Evolutionary conservation across 1,284 basidiomycete genomes (phyloP), one percentile per base, ranked within the genome.

Genomic region (Trichosporon faecale): DNA sequence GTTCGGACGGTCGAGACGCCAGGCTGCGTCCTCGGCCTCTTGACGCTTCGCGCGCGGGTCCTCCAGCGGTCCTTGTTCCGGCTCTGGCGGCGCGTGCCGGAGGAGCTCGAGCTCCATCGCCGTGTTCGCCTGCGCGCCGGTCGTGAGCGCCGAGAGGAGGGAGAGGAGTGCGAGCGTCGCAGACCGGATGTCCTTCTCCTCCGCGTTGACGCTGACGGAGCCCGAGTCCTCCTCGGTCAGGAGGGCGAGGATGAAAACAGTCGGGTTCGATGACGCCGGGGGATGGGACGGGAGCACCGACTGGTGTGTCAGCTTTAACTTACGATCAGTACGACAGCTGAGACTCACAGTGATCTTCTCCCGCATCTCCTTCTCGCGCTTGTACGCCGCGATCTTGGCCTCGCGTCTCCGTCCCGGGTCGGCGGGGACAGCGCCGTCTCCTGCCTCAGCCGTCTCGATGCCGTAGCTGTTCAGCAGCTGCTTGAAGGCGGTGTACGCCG

Each of bases 341-440:
- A 66, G 29, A n/a, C 84, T 66, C 71, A 91, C 92, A 81, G 92
- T 87, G 27, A 96, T 88, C 68, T 87, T 87, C 33, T 85, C 83
- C 66, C 88, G 87, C 33, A 95, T 83, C 67, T 92, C 90, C 81
- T 92, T 95, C 82, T 95, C 93, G 68, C 88, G 87, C 80, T 89
- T 89, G 81, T 89, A 96, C 79, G 95, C 94, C 72, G 88, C 88
- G 73, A 98, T 95, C 85, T 96, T 98, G 46, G 90, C 81, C 72
- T 95, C 93, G 73, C 95, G 85, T 68, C 91, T 86, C 78, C 87
- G 87, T 0, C 88, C 86, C 18, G 90, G 87, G 82, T 95, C 91
- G 29, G 82, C 81, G 23, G 90, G 83, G 6, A 85, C 78, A 0
- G 86, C 85, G 1, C 86, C 46, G 7, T 79, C 66, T 0, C 76